Evolutionary conservation across 176 grass and related monocot genomes (phyloP), one percentile per base, ranked within the genome.

Genomic region (Juncus effusus): DNA sequence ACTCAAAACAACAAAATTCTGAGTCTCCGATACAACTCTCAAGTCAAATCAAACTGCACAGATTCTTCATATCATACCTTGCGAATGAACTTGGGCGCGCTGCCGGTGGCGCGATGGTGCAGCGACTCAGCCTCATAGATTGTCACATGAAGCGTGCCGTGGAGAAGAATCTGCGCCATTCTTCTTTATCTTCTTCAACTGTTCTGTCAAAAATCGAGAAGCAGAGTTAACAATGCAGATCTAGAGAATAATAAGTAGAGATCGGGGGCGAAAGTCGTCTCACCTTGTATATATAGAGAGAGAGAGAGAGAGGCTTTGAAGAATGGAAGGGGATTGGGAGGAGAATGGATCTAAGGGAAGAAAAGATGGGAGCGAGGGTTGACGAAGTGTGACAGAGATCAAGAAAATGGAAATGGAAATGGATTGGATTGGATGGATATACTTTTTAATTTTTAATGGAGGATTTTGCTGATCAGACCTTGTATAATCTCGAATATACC

Each of bases 81-180:
- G 63, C 85, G 82, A 51, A 89, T 70, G 75, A 97, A 68, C 2
- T 79, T 62, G 59, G 91, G 87, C 8, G 77, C 84, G 38, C 60
- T 77, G 70, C 79, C 82, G 36, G 64, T 79, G 40, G 54, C 51
- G 7, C 84, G 71, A 60, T 79, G 77, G 64, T 51, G 12, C 74
- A 92, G 84, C 16, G 56, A 39, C 36, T 81, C 70, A 3, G 88
- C 84, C 66, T 92, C 84, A 36, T 87, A 81, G 50, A 92, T 77
- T 39, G 84, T 82, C 3, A 65, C 84, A 49, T 87, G 75, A 36
- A 87, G 81, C n/a, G 78, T 84, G 47, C 88, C 88, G 73, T 92
- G 88, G 56, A 92, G 75, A 51, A 87, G 62, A 47, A 74, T 75
- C 74, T 84, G 81, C 55, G 81, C 84, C 88, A 92, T 92, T 36